Conservation (phyloP, 352 stramenopile genomes). For the Pythium aquatile region DNA sequence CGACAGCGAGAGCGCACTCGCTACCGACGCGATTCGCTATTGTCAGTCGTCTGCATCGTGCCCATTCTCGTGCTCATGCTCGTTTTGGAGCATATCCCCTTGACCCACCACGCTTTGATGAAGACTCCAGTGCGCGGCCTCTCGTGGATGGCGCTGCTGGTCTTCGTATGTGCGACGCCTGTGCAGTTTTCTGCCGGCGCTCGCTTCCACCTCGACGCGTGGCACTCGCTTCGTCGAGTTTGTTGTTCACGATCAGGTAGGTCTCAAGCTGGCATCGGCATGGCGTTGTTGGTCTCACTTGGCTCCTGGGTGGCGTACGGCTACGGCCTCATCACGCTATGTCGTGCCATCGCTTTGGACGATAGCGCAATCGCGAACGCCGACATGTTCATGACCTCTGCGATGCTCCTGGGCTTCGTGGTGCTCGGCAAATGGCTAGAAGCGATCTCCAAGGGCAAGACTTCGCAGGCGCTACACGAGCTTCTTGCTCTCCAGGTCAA, state of each 20-base stretch:
- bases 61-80: background rate
- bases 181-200: background rate
- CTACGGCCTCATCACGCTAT: conserved; percentile 89
- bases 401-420: conserved; percentile 97
- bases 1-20: background rate
- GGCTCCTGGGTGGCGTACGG: conserved; percentile 94
- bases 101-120: background rate
- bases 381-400: conserved; percentile 96
- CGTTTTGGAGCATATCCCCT: background rate
- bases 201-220: background rate
- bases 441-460: conserved; percentile 89
- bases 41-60: background rate
- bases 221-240: background rate
- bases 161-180: background rate
- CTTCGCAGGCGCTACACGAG: conserved; percentile 91
- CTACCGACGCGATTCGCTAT: background rate
- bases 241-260: too few relatives aligned
- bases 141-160: background rate
- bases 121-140: background rate
- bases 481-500: conserved; percentile 95
- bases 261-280: conserved; percentile 45
- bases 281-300: conserved; percentile 96
- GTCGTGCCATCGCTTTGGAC: conserved; percentile 35
- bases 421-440: conserved; percentile 97
- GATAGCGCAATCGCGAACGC: conserved; percentile 39